These are phyloP conservation scores for Coniochaeta sp. DNA, from an alignment of 2,329 filamentous ascomycete species.

Conservation along the genomic window DNA sequence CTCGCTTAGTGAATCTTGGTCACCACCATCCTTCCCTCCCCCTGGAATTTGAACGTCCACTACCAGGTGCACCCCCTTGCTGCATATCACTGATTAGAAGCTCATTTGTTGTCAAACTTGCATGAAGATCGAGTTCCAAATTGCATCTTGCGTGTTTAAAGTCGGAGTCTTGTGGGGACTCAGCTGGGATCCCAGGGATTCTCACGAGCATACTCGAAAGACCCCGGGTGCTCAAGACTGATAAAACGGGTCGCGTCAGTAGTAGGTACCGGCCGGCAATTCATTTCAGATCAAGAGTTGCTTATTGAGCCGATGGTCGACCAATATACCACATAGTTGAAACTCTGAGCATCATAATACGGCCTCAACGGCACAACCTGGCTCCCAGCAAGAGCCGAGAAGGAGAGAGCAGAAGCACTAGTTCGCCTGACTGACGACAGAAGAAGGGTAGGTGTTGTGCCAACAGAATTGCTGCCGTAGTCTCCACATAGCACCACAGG, in stretches of 20 bases:
- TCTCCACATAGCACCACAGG: constrained; percentile 36
- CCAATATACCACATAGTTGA: constrained; percentile 37
- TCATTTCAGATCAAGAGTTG: not conserved
- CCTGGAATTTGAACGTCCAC: too few relatives aligned
- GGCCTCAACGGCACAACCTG: constrained; percentile 23
- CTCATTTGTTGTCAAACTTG: too few relatives aligned
- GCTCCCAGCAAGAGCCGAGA: constrained; percentile 22
- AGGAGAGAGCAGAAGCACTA: constrained; percentile 14
- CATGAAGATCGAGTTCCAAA: too few relatives aligned
- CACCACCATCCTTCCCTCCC: not conserved
- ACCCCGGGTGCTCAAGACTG: not conserved
- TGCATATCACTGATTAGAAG: too few relatives aligned
- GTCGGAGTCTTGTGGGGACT: too few relatives aligned
- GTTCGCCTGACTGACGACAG: constrained; percentile 11
- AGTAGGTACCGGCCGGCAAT: too few relatives aligned
- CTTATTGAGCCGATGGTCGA: constrained; percentile 3
- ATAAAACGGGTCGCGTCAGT: not conserved
- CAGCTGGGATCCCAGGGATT: too few relatives aligned
- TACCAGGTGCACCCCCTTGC: too few relatives aligned
- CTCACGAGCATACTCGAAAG: too few relatives aligned
- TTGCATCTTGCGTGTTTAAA: too few relatives aligned
- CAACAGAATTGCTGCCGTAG: constrained; percentile 26
- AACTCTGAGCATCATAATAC: constrained; percentile 31
- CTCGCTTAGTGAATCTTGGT: not conserved
- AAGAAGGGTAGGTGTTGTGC: constrained; percentile 19